A percentile compares a stretch with the other conserved stretches of the same genome.
phyloP scores from a whole-genome alignment of 805 yeast genomes.

The Yarrowia deformans region DNA sequence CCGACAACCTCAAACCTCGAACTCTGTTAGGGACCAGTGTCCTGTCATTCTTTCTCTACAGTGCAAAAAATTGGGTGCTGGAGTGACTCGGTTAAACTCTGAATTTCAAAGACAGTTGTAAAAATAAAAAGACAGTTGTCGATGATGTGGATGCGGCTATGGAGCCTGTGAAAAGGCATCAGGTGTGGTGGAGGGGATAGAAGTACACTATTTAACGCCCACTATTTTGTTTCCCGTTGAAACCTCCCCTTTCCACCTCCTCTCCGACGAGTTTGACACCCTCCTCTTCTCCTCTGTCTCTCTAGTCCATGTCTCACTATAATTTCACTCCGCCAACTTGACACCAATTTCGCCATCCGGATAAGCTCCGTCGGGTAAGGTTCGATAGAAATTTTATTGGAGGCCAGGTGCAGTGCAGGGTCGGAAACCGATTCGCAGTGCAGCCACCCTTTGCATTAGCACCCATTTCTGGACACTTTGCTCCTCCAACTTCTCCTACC shows the following conservation, averaged over 20 bases:
- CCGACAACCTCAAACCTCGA: not conserved
- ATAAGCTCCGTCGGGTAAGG: slow-evolving; percentile 10
- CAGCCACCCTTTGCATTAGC: slow-evolving; percentile 22
- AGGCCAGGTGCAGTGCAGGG: not conserved
- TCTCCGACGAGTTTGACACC: not conserved
- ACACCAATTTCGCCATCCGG: not conserved
- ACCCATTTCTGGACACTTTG: not conserved
- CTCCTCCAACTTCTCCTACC: not conserved
- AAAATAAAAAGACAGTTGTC: too few species aligned
- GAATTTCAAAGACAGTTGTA: too few species aligned
- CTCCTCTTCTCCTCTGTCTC: not conserved
- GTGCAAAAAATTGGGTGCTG: not conserved
- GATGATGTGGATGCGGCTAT: too few species aligned
- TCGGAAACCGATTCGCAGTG: not conserved
- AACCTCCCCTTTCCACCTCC: not conserved
- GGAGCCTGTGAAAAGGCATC: too few species aligned
- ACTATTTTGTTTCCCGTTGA: too few species aligned
- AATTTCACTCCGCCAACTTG: not conserved
- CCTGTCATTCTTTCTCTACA: not conserved
- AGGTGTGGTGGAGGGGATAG: too few species aligned
- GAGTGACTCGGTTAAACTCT: too few species aligned
- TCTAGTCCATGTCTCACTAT: slow-evolving; percentile 3
- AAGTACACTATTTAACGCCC: too few species aligned
- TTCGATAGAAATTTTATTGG: slow-evolving; percentile 23
- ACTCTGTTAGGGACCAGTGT: not conserved